Evolutionary conservation across 805 yeast genomes (phyloP).

Genomic region (Myxozyma mucilagina): DNA sequence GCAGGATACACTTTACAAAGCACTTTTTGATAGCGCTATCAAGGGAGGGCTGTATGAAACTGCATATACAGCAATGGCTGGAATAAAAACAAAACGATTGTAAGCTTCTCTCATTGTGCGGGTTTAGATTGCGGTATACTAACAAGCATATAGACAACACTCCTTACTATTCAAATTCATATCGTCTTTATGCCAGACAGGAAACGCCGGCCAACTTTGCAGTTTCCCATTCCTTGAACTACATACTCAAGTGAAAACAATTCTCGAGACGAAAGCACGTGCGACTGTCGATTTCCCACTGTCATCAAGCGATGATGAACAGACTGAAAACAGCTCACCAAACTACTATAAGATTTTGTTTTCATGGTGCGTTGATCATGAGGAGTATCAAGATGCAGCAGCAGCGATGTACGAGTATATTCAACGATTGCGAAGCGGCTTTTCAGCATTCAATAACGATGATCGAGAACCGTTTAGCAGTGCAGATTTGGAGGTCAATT

Average conservation of each 20-base stretch:
- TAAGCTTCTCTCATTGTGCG: neutral
- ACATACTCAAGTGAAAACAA: slow-evolving; percentile 46
- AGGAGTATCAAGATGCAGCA: slow-evolving; percentile 52
- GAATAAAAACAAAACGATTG: neutral
- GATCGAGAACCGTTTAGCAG: slow-evolving; percentile 17
- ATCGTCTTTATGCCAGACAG: slow-evolving; percentile 44
- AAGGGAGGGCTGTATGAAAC: slow-evolving; percentile 29
- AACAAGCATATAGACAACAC: slow-evolving; percentile 7
- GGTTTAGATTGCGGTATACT: neutral
- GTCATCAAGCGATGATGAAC: neutral
- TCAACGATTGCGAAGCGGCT: slow-evolving; percentile 34
- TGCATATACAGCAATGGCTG: slow-evolving; percentile 30
- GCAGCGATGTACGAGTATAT: slow-evolving; percentile 44
- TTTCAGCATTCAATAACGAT: slow-evolving; percentile 1
- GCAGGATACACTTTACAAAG: slow-evolving; percentile 2
- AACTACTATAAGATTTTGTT: slow-evolving; percentile 54
- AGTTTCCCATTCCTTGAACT: slow-evolving; percentile 50
- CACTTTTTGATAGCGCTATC: slow-evolving; percentile 17
- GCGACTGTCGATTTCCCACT: slow-evolving; percentile 35
- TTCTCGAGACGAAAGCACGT: slow-evolving; percentile 43
- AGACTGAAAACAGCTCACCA: slow-evolving; percentile 25
- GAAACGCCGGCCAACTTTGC: slow-evolving; percentile 45
- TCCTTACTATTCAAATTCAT: slow-evolving; percentile 43
- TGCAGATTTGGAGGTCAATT: slow-evolving; percentile 28
- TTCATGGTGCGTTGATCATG: slow-evolving; percentile 52